Base-by-base conservation (phyloP, 495 filamentous ascomycete genomes). In the Astrothelium macrocarpum region DNA sequence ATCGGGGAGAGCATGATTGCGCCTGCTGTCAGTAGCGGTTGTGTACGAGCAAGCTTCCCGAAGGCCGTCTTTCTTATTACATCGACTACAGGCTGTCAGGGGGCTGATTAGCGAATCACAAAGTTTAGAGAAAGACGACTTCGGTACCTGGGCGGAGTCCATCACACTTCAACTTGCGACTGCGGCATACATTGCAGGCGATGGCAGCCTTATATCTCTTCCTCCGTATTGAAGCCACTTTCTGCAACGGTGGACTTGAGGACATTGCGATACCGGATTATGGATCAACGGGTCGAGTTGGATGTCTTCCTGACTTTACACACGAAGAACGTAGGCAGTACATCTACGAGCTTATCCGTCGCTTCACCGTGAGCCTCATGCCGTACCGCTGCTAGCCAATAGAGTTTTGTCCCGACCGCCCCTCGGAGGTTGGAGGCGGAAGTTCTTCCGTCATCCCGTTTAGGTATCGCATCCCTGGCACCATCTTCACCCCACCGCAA, bases 171-270 rank as follows among this genome's bases (percentile, higher is more conserved):
- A 49, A 18, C 20, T 49, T 49, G 45, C 45, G 45, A 9, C 18
- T 49, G 4, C 45, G 45, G 45, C 45, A 49, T 49, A 49, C 45
- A 23, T 5, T 49, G 45, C 45, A 49, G 7, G 45, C 45, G 45
- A 49, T 49, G 20, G 45, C 11, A 49, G 45, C 45, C 45, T 49
- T 49, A 18, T 49, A 49, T 49, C 45, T 49, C 45, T 49, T 49
- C 45, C 45, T 49, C 45, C 45, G 45, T 49, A 23, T 5, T 20
- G 45, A 23, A 49, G 7, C 45, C 4, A 23, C 7, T 23, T 49
- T 49, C 45, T 49, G 45, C 9, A 49, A 23, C 18, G 20, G 45
- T 23, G 45, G 18, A 49, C 3, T 49, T 49, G 45, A 49, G 9
- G 45, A 49, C 45, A 49, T 49, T 20, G 14, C 34, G 20, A 10